Conservation (phyloP, 169 alveolate genomes). For the Besnoitia besnoiti region DNA sequence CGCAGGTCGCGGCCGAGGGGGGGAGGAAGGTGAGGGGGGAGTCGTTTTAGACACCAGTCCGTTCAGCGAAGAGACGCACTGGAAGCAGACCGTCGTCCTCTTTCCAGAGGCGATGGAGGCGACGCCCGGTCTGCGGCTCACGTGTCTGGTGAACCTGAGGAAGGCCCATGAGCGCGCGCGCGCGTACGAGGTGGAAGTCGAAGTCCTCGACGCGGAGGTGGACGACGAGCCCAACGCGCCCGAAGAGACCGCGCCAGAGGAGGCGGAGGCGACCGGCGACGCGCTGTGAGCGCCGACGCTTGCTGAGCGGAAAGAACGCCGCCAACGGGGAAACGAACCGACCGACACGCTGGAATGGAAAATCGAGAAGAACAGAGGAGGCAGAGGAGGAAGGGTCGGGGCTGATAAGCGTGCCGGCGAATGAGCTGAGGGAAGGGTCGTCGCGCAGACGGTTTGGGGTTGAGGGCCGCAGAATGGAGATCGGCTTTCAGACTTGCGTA, state of each 20-base stretch:
- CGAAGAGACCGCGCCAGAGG: background rate
- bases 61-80: constrained; percentile 22
- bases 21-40: background rate
- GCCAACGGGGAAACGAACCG: background rate
- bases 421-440: too few relatives aligned
- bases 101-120: constrained; percentile 32
- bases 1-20: background rate
- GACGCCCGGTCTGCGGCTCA: background rate
- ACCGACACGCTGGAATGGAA: too few relatives aligned
- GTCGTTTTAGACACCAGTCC: constrained; percentile 28
- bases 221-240: constrained; percentile 3
- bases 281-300: background rate
- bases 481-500: too few relatives aligned
- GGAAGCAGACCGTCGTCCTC: constrained; percentile 40
- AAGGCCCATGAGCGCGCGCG: background rate
- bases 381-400: constrained; percentile 5
- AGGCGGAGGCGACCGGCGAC: constrained; percentile 10
- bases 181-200: constrained; percentile 28
- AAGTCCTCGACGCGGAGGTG: constrained; percentile 41
- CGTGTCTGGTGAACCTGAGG: background rate
- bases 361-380: background rate
- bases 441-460: too few relatives aligned
- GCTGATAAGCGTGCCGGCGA: too few relatives aligned
- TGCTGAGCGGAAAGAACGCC: background rate
- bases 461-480: too few relatives aligned